These are phyloP conservation scores for Euphorbia tirucalli DNA, from an alignment of 345 rosid genomes.

Conservation along the genomic window DNA sequence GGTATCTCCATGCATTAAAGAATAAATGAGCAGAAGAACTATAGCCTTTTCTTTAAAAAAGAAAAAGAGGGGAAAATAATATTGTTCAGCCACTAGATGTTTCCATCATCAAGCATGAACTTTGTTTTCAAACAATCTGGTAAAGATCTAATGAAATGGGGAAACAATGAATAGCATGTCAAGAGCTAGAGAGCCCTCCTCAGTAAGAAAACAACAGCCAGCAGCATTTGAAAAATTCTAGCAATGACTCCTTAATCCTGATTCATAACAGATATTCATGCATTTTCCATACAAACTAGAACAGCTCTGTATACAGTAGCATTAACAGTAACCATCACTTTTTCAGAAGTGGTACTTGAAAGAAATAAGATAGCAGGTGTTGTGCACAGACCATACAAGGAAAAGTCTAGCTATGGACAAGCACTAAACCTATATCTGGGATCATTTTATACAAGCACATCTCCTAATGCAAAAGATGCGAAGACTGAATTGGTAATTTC, in stretches of 20 bases:
- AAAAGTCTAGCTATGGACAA: background rate
- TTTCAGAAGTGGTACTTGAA: too few relatives aligned
- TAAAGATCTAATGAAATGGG: background rate
- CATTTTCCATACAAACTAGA: background rate
- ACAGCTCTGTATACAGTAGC: too few relatives aligned
- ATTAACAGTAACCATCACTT: too few relatives aligned
- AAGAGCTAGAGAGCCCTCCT: background rate
- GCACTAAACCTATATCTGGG: background rate
- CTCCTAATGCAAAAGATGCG: background rate
- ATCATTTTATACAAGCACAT: background rate
- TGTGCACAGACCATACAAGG: background rate
- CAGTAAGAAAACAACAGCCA: background rate
- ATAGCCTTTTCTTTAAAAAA: background rate
- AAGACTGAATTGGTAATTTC: background rate
- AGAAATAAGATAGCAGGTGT: background rate
- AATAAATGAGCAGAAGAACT: background rate
- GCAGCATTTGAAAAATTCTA: background rate
- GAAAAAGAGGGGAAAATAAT: too few relatives aligned
- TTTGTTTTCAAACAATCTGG: background rate
- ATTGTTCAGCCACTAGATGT: background rate
- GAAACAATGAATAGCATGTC: background rate
- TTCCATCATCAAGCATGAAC: background rate
- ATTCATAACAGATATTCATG: background rate
- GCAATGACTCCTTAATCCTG: background rate
- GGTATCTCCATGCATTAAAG: background rate